A percentile compares a stretch with the other conserved stretches of the same genome.
These are phyloP conservation scores for Diplodia sapinea DNA, from an alignment of 2,329 filamentous ascomycete species.

Conservation along the genomic window DNA sequence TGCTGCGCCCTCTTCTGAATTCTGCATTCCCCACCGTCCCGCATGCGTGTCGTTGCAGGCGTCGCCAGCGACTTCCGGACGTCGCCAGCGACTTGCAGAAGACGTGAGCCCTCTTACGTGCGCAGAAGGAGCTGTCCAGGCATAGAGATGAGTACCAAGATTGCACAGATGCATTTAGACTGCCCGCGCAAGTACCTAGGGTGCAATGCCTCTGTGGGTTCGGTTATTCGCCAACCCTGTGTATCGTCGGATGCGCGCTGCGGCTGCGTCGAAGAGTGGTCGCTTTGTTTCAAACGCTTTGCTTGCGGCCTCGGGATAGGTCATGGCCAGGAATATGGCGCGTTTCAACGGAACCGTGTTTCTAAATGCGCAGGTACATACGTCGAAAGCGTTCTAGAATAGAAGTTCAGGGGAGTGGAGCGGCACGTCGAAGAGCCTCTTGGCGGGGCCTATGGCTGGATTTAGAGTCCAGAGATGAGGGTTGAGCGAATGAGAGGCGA, in stretches of 20 bases:
- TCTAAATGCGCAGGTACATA: constrained; percentile 7
- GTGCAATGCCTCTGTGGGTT: too few relatives aligned
- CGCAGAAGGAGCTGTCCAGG: too few relatives aligned
- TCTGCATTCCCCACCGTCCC: not conserved
- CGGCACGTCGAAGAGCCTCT: constrained; percentile 8
- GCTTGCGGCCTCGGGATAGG: constrained; percentile 11
- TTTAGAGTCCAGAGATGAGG: not conserved
- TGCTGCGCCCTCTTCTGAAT: constrained; percentile 8
- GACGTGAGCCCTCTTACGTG: too few relatives aligned
- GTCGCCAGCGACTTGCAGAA: not conserved
- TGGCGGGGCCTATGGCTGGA: constrained; percentile 5
- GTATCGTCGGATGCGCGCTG: not conserved
- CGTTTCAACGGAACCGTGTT: constrained; percentile 5
- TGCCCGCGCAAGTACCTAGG: too few relatives aligned
- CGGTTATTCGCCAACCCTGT: too few relatives aligned
- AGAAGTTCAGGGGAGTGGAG: not conserved
- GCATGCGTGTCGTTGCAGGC: not conserved
- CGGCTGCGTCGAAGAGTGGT: not conserved
- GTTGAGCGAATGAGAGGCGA: constrained; percentile 5
- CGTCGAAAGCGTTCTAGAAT: constrained; percentile 6
- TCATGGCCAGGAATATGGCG: not conserved
- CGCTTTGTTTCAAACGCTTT: constrained; percentile 11
- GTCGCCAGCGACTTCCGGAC: not conserved
- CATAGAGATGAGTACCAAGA: too few relatives aligned
- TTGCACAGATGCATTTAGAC: too few relatives aligned